Conservation (phyloP, 208 protist genomes). For the Leptomonas pyrrhocoris region DNA sequence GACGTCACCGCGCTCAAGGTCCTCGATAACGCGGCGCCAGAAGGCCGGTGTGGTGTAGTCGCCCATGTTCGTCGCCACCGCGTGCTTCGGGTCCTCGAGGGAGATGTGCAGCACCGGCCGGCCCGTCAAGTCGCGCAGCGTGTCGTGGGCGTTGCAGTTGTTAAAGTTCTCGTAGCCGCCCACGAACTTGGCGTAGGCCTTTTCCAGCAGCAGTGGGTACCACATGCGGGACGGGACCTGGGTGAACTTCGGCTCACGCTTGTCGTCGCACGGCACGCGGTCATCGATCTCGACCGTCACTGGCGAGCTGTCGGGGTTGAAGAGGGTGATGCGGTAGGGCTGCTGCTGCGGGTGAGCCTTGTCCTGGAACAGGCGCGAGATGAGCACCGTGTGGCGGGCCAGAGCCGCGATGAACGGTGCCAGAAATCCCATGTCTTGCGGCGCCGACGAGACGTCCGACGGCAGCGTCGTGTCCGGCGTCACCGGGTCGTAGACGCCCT, state of each 20-base stretch:
- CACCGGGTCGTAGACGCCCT: slow-evolving; percentile 63
- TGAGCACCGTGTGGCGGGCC: slow-evolving; percentile 58
- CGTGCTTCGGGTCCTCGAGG: slow-evolving; percentile 77
- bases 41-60: slow-evolving; percentile 71
- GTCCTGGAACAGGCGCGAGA: slow-evolving; percentile 73
- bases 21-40: slow-evolving; percentile 62
- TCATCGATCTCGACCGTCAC: slow-evolving; percentile 79
- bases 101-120: slow-evolving; percentile 80
- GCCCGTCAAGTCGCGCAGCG: slow-evolving; percentile 82
- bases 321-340: slow-evolving; percentile 79
- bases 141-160: slow-evolving; percentile 84
- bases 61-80: slow-evolving; percentile 69
- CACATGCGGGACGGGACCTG: slow-evolving; percentile 67
- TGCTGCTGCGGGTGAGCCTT: slow-evolving; percentile 66
- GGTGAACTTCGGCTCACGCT: slow-evolving; percentile 77
- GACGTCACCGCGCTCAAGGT: slow-evolving; percentile 73
- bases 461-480: slow-evolving; percentile 57
- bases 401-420: slow-evolving; percentile 82
- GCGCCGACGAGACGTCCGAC: slow-evolving; percentile 60
- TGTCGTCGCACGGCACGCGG: slow-evolving; percentile 71
- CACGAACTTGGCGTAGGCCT: slow-evolving; percentile 92
- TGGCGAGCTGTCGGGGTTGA: slow-evolving; percentile 73
- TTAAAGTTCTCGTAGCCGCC: slow-evolving; percentile 82
- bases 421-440: slow-evolving; percentile 60
- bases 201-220: slow-evolving; percentile 89